These are phyloP conservation scores for Caloboletus firmus DNA, from an alignment of 1,284 basidiomycete species.

Conservation along the genomic window DNA sequence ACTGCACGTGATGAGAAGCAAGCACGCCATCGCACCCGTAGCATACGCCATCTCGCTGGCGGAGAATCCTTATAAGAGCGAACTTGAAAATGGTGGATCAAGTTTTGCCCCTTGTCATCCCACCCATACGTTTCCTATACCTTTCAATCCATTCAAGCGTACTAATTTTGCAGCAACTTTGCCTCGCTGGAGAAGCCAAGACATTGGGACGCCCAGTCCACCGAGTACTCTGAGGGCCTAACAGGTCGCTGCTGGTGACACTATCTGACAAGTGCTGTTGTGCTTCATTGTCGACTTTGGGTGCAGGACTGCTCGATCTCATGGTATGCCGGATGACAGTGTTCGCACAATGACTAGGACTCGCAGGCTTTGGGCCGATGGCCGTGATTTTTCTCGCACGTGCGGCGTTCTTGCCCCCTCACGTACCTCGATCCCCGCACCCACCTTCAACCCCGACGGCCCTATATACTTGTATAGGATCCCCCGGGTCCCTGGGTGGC, in stretches of 20 bases:
- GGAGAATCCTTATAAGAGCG: conserved; percentile 26
- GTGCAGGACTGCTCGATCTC: background rate
- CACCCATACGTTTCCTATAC: background rate
- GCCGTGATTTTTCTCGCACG: background rate
- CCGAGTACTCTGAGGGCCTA: background rate
- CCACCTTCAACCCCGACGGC: too few relatives aligned
- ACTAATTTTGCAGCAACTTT: background rate
- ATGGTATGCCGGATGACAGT: background rate
- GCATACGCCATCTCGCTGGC: conserved; percentile 27
- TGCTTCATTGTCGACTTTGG: background rate
- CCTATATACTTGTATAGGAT: background rate
- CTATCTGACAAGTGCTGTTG: background rate
- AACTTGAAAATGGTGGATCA: background rate
- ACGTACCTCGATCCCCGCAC: background rate
- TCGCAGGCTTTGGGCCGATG: background rate
- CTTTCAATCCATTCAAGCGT: background rate
- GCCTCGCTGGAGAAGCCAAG: background rate
- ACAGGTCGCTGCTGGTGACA: background rate
- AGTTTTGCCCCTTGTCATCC: background rate
- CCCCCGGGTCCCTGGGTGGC: background rate
- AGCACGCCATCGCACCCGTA: conserved; percentile 29
- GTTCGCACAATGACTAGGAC: background rate
- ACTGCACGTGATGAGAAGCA: conserved; percentile 34
- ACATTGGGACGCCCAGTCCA: background rate
- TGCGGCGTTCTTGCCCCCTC: background rate